A percentile compares a stretch with the other conserved stretches of the same genome.
phyloP scores from a whole-genome alignment of 148 eudicot species.

The Agrostemma githago region DNA sequence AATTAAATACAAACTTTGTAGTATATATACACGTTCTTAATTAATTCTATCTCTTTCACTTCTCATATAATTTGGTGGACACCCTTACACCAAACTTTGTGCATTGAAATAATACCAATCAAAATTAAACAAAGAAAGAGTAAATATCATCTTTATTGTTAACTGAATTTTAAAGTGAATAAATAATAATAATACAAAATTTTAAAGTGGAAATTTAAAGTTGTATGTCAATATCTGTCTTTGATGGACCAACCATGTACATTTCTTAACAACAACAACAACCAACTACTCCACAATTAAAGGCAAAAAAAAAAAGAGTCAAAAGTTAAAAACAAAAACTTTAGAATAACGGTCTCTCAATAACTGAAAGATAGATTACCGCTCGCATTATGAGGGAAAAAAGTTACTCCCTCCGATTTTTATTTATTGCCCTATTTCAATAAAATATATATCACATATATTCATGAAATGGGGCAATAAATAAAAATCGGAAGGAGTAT shows the following conservation, averaged over 20 bases:
- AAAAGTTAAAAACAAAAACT: neutral
- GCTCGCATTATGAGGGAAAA: no score
- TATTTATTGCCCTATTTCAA: no score
- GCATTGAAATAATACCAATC: constrained; percentile 10
- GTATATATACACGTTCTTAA: no score
- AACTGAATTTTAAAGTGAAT: neutral
- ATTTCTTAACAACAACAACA: constrained; percentile 16
- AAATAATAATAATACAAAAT: neutral
- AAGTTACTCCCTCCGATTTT: no score
- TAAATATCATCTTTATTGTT: constrained; percentile 19
- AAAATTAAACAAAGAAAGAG: constrained; percentile 16
- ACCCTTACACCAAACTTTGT: constrained; percentile 19
- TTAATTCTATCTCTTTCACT: neutral
- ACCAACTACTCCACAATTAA: constrained; percentile 4
- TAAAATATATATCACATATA: no score
- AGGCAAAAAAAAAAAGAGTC: neutral
- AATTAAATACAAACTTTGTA: no score
- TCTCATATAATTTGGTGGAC: neutral
- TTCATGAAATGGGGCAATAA: no score
- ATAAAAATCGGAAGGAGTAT: no score
- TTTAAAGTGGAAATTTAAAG: constrained; percentile 7
- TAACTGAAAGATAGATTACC: no score
- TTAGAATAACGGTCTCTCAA: no score
- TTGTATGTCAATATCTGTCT: constrained; percentile 16
- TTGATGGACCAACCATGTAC: neutral